Evolutionary conservation across 441 rosid genomes (phyloP).

Genomic region (Viola pubescens): DNA sequence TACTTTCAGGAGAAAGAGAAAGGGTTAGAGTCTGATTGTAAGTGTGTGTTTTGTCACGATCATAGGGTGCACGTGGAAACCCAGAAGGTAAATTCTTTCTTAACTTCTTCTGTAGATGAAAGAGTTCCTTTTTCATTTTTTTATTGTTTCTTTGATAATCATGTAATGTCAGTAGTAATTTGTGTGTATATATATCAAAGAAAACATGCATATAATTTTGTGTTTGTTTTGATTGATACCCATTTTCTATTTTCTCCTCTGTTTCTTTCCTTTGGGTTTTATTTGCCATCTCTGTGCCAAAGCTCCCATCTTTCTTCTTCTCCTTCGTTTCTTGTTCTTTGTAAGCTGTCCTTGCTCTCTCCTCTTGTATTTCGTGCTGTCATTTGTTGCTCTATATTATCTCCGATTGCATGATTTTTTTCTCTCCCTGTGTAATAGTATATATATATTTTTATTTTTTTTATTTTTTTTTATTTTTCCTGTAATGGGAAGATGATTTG

Average conservation of each 20-base stretch:
- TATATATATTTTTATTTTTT: constrained; percentile 2
- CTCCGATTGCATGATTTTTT: not conserved
- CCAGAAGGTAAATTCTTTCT: constrained; percentile 34
- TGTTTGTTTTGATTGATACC: constrained; percentile 27
- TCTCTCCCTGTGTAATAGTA: constrained; percentile 2
- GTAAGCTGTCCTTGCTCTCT: constrained; percentile 27
- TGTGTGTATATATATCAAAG: not conserved
- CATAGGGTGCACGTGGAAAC: constrained; percentile 50
- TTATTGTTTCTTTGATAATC: not conserved
- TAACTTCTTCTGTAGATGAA: constrained; percentile 7
- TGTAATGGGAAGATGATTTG: constrained; percentile 15
- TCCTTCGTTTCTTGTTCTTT: constrained; percentile 7
- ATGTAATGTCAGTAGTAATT: too few species aligned
- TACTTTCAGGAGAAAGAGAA: constrained; percentile 12
- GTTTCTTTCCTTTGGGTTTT: constrained; percentile 20
- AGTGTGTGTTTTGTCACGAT: constrained; percentile 37
- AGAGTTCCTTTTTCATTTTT: constrained; percentile 1
- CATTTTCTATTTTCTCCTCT: constrained; percentile 27
- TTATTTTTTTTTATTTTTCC: not conserved
- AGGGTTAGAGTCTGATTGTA: constrained; percentile 10
- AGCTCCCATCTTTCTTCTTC: constrained; percentile 2
- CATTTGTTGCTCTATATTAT: not conserved
- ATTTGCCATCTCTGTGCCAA: constrained; percentile 14
- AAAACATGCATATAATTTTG: constrained; percentile 15
- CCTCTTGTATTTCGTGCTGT: not conserved